Conservation (phyloP, 257 asterid species). For the Solanum megistacrolobum region DNA sequence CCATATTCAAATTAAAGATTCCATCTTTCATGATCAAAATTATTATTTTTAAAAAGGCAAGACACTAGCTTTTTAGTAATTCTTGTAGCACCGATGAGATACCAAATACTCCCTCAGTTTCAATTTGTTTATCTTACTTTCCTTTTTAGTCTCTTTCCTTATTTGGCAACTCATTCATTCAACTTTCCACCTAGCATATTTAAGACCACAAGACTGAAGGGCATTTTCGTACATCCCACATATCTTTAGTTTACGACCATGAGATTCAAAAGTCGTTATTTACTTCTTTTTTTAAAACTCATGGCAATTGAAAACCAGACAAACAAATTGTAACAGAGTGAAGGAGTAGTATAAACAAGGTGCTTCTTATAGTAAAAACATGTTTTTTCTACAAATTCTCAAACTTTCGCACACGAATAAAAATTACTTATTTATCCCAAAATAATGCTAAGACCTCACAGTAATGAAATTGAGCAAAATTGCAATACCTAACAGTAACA, state of each 20-base stretch:
- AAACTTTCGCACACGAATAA: background rate
- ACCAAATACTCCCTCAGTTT: background rate
- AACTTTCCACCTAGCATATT: background rate
- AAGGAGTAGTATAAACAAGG: background rate
- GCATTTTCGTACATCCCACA: background rate
- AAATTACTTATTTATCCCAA: background rate
- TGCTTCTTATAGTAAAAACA: background rate
- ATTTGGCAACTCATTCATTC: background rate
- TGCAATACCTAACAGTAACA: slow-evolving; percentile 57
- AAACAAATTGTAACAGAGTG: background rate
- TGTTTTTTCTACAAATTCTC: background rate
- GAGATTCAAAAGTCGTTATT: background rate
- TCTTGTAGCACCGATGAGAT: background rate
- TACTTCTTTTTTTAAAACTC: background rate
- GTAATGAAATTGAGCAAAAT: background rate
- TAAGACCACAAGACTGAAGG: background rate
- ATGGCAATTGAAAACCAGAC: background rate
- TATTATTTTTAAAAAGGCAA: background rate
- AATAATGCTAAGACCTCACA: background rate
- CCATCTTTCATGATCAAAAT: background rate
- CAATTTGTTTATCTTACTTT: background rate
- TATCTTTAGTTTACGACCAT: background rate
- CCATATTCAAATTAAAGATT: background rate
- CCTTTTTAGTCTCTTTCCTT: background rate
- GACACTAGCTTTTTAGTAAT: background rate